Conservation (phyloP, 2,329 filamentous ascomycete genomes). For the Arthrobotrys musiformis region DNA sequence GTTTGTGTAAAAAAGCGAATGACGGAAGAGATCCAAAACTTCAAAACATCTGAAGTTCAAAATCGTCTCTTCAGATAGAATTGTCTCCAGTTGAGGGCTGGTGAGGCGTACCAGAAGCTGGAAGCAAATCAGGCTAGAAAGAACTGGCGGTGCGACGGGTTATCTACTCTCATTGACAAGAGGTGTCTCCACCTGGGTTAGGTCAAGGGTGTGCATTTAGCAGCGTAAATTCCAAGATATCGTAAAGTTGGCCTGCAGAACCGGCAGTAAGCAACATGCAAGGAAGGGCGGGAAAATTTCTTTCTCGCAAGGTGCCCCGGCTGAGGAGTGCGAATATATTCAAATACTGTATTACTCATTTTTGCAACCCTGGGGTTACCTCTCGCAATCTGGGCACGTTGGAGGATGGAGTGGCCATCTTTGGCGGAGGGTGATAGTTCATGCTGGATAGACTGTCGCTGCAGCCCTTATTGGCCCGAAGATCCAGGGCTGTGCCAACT, state of each 20-base stretch:
- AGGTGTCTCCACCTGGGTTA: conserved; percentile 34
- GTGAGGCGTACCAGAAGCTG: conserved; percentile 50
- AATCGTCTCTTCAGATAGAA: conserved; percentile 52
- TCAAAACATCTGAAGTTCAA: conserved; percentile 56
- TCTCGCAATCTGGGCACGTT: conserved; percentile 46
- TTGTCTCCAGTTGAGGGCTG: conserved; percentile 55
- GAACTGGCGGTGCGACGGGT: conserved; percentile 54
- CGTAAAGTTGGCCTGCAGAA: conserved; percentile 42
- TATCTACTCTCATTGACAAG: conserved; percentile 47
- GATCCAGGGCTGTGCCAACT: conserved; percentile 51
- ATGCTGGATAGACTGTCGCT: conserved; percentile 47
- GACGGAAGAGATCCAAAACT: conserved; percentile 43
- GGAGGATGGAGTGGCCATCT: conserved; percentile 48
- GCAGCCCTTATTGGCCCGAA: conserved; percentile 51
- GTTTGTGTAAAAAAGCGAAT: conserved; percentile 49
- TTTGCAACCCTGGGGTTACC: conserved; percentile 53
- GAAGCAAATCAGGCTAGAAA: conserved; percentile 35
- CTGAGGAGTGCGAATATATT: conserved; percentile 43
- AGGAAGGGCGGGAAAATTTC: conserved; percentile 55
- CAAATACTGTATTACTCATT: conserved; percentile 56
- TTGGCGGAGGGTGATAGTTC: conserved; percentile 28
- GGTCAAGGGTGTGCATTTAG: conserved; percentile 42
- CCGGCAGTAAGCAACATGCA: conserved; percentile 52
- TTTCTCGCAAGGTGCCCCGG: conserved; percentile 48
- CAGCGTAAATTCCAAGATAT: conserved; percentile 47